phyloP scores from a whole-genome alignment of 306 rosid genomes.

The Alnus glutinosa region DNA sequence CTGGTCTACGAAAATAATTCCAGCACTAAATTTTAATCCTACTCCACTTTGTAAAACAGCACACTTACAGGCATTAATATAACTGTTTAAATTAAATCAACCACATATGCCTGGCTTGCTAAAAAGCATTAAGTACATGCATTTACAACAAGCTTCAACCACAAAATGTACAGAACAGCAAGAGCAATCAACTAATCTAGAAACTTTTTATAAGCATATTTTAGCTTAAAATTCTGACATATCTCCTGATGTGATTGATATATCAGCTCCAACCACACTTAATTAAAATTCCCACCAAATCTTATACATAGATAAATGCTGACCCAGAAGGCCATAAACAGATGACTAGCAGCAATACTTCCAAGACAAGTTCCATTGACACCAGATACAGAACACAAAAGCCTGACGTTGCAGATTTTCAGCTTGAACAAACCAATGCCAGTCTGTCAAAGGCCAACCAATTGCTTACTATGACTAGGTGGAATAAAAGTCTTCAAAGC shows the following conservation, averaged over 20 bases:
- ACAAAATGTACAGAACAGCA: background rate
- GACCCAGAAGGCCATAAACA: background rate
- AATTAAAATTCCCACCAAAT: background rate
- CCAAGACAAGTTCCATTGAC: background rate
- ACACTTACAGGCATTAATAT: background rate
- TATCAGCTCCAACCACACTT: background rate
- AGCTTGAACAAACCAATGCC: background rate
- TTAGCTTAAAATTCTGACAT: background rate
- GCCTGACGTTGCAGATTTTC: background rate
- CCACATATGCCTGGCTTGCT: background rate
- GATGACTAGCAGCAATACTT: background rate
- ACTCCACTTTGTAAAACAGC: background rate
- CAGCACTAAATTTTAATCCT: background rate
- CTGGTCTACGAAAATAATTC: background rate
- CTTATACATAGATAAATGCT: background rate
- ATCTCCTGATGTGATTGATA: too few relatives aligned
- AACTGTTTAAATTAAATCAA: background rate
- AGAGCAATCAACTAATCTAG: background rate
- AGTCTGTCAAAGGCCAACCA: background rate
- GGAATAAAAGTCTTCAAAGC: background rate
- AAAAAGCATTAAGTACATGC: background rate
- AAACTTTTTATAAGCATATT: background rate
- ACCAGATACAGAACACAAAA: background rate
- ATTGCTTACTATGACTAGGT: background rate
- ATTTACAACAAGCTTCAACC: background rate